These are phyloP conservation scores for Annulohypoxylon moriforme DNA, from an alignment of 495 filamentous ascomycete genomes.

Conservation along the genomic window DNA sequence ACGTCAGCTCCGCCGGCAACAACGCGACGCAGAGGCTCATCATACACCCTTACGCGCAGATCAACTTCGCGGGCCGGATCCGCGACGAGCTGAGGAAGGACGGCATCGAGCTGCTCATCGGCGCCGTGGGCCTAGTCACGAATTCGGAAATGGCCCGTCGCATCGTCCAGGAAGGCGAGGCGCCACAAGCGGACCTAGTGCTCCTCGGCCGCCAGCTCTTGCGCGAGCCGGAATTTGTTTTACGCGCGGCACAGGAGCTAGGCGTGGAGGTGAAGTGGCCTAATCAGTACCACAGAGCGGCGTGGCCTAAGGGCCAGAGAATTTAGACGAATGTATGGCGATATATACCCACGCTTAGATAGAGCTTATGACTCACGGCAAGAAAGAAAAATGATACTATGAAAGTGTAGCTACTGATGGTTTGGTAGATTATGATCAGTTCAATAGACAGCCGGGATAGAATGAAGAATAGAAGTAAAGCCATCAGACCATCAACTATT, in stretches of 20 bases:
- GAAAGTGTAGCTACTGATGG: background rate
- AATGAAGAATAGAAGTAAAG: background rate
- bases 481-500: background rate
- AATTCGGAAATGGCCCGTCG: slow-evolving; percentile 68
- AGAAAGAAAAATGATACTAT: background rate
- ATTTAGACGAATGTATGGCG: slow-evolving; percentile 28
- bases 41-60: slow-evolving; percentile 68
- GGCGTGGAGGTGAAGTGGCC: slow-evolving; percentile 68
- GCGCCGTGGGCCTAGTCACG: slow-evolving; percentile 80
- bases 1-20: slow-evolving; percentile 78
- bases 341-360: slow-evolving; percentile 4
- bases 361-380: slow-evolving; percentile 3
- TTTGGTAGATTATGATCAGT: background rate
- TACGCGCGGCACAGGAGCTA: slow-evolving; percentile 68
- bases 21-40: slow-evolving; percentile 69
- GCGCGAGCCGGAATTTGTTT: slow-evolving; percentile 74
- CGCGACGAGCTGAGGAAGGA: slow-evolving; percentile 65
- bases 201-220: slow-evolving; percentile 72
- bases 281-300: slow-evolving; percentile 60
- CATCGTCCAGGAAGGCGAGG: slow-evolving; percentile 63
- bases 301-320: slow-evolving; percentile 42
- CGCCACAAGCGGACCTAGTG: slow-evolving; percentile 70
- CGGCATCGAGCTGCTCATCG: slow-evolving; percentile 68
- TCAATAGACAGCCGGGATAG: background rate
- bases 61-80: slow-evolving; percentile 69